Percentiles rank a stretch among this genome's conserved stretches.
Conservation (phyloP, 768 basidiomycete genomes). For the Suillus placidus region DNA sequence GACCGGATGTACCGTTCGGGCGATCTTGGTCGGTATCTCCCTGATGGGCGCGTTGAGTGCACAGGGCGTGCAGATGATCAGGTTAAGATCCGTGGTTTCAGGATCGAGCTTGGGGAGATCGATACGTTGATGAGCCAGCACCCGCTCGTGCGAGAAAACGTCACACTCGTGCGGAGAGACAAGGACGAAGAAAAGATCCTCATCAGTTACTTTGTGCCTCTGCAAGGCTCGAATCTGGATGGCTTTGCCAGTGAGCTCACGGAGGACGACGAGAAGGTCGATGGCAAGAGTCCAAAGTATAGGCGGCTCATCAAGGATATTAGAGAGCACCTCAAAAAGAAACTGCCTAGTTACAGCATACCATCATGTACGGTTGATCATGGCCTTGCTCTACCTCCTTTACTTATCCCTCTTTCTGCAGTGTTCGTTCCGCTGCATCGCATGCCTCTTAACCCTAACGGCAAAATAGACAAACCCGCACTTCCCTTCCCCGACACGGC, state of each 20-base stretch:
- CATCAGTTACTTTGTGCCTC: conserved; percentile 94
- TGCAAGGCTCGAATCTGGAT: conserved; percentile 66
- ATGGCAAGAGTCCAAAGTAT: conserved; percentile 78
- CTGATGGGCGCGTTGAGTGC: conserved; percentile 93
- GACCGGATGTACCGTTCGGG: conserved; percentile 98
- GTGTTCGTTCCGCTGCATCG: conserved; percentile 94
- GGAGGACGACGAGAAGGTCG: conserved; percentile 49
- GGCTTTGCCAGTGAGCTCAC: conserved; percentile 71
- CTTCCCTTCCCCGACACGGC: conserved; percentile 98
- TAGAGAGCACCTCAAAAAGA: conserved; percentile 94
- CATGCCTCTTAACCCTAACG: conserved; percentile 98
- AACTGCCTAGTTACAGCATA: conserved; percentile 92
- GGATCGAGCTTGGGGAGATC: conserved; percentile 97
- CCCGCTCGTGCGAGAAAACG: conserved; percentile 94
- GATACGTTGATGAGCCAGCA: conserved; percentile 95
- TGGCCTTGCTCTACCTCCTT: conserved; percentile 5
- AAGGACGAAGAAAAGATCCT: conserved; percentile 99
- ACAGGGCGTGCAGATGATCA: conserved; percentile 98
- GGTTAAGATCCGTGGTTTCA: conserved; percentile 98
- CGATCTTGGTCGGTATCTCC: conserved; percentile 92
- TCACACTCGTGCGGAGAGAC: conserved; percentile 93
- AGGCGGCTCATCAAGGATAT: conserved; percentile 90
- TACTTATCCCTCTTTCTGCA: conserved; percentile 30
- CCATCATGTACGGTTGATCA: conserved; percentile 69
- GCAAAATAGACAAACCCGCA: conserved; percentile 98